Evolutionary conservation across 2,329 filamentous ascomycete genomes (phyloP).

Genomic region (Corynespora cassiicola): DNA sequence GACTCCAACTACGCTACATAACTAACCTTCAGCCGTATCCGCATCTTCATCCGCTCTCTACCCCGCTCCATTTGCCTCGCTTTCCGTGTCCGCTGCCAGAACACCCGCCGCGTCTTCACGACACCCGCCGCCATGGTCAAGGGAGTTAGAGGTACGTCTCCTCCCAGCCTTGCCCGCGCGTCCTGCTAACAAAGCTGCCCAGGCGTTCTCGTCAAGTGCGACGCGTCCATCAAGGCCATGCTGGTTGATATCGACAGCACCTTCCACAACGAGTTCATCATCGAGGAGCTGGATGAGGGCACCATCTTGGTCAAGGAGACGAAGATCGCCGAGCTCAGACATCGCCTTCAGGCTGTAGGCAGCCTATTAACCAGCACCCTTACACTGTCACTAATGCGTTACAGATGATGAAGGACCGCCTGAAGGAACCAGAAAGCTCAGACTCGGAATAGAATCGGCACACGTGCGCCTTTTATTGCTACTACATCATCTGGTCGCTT

Average conservation of each 20-base stretch:
- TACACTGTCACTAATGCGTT: constrained; percentile 11
- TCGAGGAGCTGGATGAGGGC: constrained; percentile 80
- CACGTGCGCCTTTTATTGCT: not conserved
- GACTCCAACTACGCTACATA: too few relatives aligned
- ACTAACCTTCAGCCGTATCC: too few relatives aligned
- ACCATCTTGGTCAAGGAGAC: constrained; percentile 77
- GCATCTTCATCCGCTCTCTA: too few relatives aligned
- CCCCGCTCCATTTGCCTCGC: too few relatives aligned
- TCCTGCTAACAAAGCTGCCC: constrained; percentile 8
- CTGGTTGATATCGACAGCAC: constrained; percentile 77
- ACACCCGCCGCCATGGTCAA: constrained; percentile 59
- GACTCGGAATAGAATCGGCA: constrained; percentile 39
- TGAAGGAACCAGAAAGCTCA: constrained; percentile 45
- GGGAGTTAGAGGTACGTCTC: constrained; percentile 59
- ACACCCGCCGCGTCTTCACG: too few relatives aligned
- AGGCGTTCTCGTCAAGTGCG: constrained; percentile 80
- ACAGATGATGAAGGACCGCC: constrained; percentile 44
- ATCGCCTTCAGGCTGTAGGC: constrained; percentile 70
- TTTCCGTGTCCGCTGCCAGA: too few relatives aligned
- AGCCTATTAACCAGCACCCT: not conserved
- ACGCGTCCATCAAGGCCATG: constrained; percentile 87
- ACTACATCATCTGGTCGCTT: not conserved
- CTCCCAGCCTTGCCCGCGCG: not conserved
- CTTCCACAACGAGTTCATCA: constrained; percentile 73
- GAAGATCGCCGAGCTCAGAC: constrained; percentile 72